Conservation (phyloP, 2,329 filamentous ascomycete genomes). For the Leptographium galeiforme region DNA sequence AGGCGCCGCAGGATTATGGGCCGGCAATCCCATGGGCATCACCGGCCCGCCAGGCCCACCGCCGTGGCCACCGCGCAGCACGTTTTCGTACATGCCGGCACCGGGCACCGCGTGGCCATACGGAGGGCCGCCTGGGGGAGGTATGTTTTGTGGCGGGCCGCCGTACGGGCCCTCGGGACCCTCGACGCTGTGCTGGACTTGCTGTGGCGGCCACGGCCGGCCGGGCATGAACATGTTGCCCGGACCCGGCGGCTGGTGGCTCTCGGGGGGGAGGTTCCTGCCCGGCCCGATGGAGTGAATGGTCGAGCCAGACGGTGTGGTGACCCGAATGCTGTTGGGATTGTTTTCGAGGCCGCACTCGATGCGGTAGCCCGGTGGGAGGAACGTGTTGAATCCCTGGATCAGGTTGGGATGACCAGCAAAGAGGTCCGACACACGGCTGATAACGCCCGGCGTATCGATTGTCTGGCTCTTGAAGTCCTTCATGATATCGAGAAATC, state of each 20-base stretch:
- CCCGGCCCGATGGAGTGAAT: slow-evolving; percentile 65
- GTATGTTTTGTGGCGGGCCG: slow-evolving; percentile 38
- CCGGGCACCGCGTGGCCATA: slow-evolving; percentile 14
- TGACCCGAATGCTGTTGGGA: slow-evolving; percentile 90
- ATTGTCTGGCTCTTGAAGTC: slow-evolving; percentile 99
- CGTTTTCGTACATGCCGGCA: slow-evolving; percentile 7
- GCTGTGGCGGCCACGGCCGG: slow-evolving; percentile 23
- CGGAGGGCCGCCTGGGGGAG: slow-evolving; percentile 18
- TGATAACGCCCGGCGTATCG: slow-evolving; percentile 94
- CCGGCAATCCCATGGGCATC: slow-evolving; percentile 12
- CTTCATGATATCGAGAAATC: slow-evolving; percentile 98
- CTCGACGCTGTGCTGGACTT: slow-evolving; percentile 44
- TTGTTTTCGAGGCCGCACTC: slow-evolving; percentile 91
- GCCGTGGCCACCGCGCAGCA: slow-evolving; percentile 1
- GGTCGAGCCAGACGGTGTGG: slow-evolving; percentile 94
- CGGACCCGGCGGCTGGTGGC: slow-evolving; percentile 22
- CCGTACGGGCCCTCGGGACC: slow-evolving; percentile 51
- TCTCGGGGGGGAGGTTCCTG: slow-evolving; percentile 33
- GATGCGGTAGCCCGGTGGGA: slow-evolving; percentile 90
- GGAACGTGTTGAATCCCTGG: slow-evolving; percentile 95
- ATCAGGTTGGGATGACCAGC: slow-evolving; percentile 91
- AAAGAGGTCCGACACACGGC: slow-evolving; percentile 88
- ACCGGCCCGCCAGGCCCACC: slow-evolving; percentile 1
- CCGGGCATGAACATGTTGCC: slow-evolving; percentile 32
- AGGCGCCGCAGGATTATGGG: slow-evolving; percentile 27